Evolutionary conservation across 2,329 filamentous ascomycete genomes (phyloP), one percentile per base, ranked within the genome.

Genomic region (Falciphora oryzae): DNA sequence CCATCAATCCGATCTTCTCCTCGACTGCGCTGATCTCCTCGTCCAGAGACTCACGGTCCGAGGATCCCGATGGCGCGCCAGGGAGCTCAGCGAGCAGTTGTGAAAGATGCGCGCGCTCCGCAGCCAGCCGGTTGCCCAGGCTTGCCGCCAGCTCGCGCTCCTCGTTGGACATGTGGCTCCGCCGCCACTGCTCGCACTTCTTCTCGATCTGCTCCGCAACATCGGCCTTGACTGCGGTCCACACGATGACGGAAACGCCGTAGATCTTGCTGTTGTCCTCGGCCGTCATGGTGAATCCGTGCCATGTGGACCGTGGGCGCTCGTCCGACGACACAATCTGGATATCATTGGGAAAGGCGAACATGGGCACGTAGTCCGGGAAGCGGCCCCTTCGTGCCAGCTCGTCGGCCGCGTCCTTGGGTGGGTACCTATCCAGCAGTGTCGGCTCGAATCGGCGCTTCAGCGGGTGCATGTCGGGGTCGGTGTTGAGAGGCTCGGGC

Each of bases 281-380:
- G 28, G 90, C 90, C 2, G 95, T 99, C 95, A 99, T 98, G 67
- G 92, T 93, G 73, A 99, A 99, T 61, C 95, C 95, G 77, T 99
- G 95, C 95, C 95, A 99, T 29, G 93, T 97, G n/a, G 95, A 94
- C 67, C 93, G 85, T 1, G 95, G 95, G 67, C 93, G 85, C 74
- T 97, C 92, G 72, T 99, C 95, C 1, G 93, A 93, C 1, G 95
- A 97, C 13, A 98, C 92, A 63, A 99, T 95, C 68, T 93, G 93
- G 70, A 99, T 95, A 75, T 99, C 95, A 76, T 98, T 97, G 59
- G 95, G 95, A 72, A 98, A 99, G 64, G 95, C 93, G 76, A 99
- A 99, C 95, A 99, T 98, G 65, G 95, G 95, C 25, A 99, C 92
- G 72, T 97, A 99, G 74, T 99, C 95, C 0, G 95, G 95, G 73